Evolutionary conservation across 1,139 yeast genomes (phyloP).

Genomic region (Hyphopichia buzzinii): DNA sequence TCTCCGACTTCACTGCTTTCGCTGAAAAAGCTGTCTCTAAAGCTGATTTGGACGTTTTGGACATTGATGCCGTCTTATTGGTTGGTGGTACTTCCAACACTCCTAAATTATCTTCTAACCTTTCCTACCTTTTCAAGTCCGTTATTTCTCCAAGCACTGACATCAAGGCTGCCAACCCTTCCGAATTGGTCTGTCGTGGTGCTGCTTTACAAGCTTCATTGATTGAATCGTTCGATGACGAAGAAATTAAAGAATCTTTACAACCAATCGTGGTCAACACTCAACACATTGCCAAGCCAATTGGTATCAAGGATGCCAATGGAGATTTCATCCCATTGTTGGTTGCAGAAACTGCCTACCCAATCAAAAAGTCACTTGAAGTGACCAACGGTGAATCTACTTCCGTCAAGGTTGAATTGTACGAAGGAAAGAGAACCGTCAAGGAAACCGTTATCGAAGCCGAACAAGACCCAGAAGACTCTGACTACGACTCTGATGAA

Average conservation of each 20-base stretch:
- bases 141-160: constrained; percentile 77
- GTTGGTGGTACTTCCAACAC: constrained; percentile 94
- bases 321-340: constrained; percentile 75
- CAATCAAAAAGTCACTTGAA: constrained; percentile 75
- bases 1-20: constrained; percentile 72
- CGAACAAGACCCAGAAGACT: constrained; percentile 42
- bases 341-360: constrained; percentile 86
- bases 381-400: constrained; percentile 62
- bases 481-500: constrained; percentile 39
- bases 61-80: constrained; percentile 85
- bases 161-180: constrained; percentile 79
- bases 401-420: constrained; percentile 66
- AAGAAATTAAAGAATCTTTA: constrained; percentile 80
- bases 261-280: constrained; percentile 87
- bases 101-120: constrained; percentile 82
- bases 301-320: constrained; percentile 77
- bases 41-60: constrained; percentile 82
- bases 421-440: constrained; percentile 80
- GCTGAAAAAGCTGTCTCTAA: constrained; percentile 73
- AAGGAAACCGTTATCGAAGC: constrained; percentile 77
- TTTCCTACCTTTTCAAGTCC: constrained; percentile 71
- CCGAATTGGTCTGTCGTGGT: constrained; percentile 90
- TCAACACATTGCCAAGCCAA: constrained; percentile 79
- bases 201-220: constrained; percentile 96
- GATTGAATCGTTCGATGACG: constrained; percentile 79